Base-by-base conservation (phyloP, 768 basidiomycete species). In the Lentinula aciculospora region DNA sequence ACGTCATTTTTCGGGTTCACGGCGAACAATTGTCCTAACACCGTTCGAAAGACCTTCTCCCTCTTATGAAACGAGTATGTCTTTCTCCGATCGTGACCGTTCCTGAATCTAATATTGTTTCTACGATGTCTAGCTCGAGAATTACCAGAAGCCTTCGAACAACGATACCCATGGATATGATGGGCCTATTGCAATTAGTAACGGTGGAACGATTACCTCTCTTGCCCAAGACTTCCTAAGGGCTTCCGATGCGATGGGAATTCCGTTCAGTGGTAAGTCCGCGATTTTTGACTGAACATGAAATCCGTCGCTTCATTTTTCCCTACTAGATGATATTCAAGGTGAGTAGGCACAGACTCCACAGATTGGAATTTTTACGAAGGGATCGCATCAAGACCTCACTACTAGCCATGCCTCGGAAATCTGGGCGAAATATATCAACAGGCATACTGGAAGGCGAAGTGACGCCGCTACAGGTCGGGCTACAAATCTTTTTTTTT, bases 371-470 rank as follows among this genome's bases (percentile, higher is more conserved):
- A 25, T 32, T 15, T 3, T 21, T 46, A 8, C 12, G 8, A 15
- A 34, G 17, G 8, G 8, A 21, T n/a, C 17, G 37, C 21, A 4
- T 28, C 19, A 56, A 78, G 86, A 86, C 68, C 74, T 85, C 39
- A 69, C 75, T 53, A 84, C 84, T 23, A 66, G 79, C 28, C 82
- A 87, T 62, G 84, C 74, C 23, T 78, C 85, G 56, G 86, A 87
- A 68, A 84, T 86, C 57, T 87, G 85, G 86, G 85, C 85, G 50
- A 88, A 88, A 67, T 88, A 87, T 65, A 85, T 88, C 76, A 86
- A 86, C 69, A 78, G 84, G 62, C 81, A 86, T 65, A 88, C 85
- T 34, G 86, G 86, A 58, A 74, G 86, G 60, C 83, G 85, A 51
- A 85, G 83, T 60, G 86, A 88, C 62, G 85, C 86, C 48, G 84